These are phyloP conservation scores for Tilletia caries DNA, from an alignment of 1,284 basidiomycete genomes.

Conservation along the genomic window DNA sequence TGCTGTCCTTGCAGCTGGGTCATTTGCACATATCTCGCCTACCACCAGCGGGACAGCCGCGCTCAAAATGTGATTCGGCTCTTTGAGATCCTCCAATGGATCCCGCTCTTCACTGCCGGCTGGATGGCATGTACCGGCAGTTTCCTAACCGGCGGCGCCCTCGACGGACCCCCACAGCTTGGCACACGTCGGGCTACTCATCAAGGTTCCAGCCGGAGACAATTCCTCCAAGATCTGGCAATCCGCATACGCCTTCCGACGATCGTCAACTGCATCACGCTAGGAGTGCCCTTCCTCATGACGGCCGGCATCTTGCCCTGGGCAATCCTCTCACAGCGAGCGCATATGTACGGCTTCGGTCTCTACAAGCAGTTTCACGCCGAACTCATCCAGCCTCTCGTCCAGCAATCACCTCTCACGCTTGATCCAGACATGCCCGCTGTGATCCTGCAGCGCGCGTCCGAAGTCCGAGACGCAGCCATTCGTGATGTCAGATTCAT, in stretches of 20 bases:
- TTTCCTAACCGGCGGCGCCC: not conserved
- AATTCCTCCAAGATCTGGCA: not conserved
- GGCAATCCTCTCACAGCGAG: not conserved
- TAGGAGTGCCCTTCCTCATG: not conserved
- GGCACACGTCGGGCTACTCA: not conserved
- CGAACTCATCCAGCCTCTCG: not conserved
- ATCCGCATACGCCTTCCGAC: not conserved
- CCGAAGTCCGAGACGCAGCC: not conserved
- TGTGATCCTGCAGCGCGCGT: not conserved
- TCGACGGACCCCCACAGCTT: not conserved
- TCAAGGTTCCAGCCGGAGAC: not conserved
- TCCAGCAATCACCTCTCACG: not conserved
- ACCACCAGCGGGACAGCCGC: not conserved
- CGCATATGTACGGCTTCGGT: not conserved
- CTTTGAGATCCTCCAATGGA: not conserved
- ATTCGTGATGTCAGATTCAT: not conserved
- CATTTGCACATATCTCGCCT: not conserved
- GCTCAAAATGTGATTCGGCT: not conserved
- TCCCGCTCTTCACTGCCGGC: not conserved
- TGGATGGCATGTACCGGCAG: not conserved
- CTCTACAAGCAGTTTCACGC: not conserved
- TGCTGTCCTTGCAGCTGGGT: not conserved
- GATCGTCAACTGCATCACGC: not conserved
- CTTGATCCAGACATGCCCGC: not conserved
- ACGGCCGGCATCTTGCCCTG: not conserved